These are phyloP conservation scores for Rubus idaeus DNA, from an alignment of 306 rosid genomes.

Conservation along the genomic window DNA sequence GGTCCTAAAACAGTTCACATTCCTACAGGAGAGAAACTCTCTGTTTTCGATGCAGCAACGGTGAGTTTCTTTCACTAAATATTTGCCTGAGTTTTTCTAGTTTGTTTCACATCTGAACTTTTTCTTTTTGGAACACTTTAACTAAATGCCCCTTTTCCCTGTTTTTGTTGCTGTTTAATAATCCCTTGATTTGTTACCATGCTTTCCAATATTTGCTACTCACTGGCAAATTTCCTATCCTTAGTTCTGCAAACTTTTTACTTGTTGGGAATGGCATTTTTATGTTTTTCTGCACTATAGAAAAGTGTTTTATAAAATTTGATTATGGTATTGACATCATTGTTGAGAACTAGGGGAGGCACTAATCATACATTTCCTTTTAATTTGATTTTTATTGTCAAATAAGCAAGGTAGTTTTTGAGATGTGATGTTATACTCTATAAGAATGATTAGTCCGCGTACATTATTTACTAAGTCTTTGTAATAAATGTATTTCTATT, in stretches of 20 bases:
- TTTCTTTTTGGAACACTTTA: background rate
- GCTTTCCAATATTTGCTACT: background rate
- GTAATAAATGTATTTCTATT: constrained; percentile 22
- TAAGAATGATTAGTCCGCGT: background rate
- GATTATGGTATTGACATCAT: background rate
- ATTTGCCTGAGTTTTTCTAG: constrained; percentile 1
- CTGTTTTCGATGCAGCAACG: constrained; percentile 75
- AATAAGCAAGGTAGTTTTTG: background rate
- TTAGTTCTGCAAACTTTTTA: background rate
- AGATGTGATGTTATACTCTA: background rate
- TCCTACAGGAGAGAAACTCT: constrained; percentile 82
- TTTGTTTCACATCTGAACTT: background rate
- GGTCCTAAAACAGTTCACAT: constrained; percentile 82
- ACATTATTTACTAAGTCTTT: constrained; percentile 13
- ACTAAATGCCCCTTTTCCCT: background rate
- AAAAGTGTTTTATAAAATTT: background rate
- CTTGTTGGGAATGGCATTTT: background rate
- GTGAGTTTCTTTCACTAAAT: constrained; percentile 46
- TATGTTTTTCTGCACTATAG: background rate
- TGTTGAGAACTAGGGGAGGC: background rate
- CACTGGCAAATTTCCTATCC: background rate
- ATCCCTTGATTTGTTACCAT: background rate
- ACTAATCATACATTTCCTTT: background rate
- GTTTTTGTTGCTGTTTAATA: background rate
- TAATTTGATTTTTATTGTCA: background rate